A percentile compares a stretch with the other conserved stretches of the same genome.
Evolutionary conservation across 495 filamentous ascomycete genomes (phyloP).

Genomic region (Oleoguttula mirabilis): DNA sequence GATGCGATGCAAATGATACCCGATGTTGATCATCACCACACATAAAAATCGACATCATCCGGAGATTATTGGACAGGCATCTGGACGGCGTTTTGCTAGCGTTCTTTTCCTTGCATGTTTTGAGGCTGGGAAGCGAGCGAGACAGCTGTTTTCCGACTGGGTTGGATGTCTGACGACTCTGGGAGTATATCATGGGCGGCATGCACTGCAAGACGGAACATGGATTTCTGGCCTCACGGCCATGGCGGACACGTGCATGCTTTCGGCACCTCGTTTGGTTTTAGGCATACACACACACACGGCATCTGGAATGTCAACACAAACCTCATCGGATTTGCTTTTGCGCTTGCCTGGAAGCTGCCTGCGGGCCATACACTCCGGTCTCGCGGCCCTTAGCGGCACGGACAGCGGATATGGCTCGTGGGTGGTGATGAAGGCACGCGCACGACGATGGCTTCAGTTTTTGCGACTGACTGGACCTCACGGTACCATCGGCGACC

Average conservation of each 20-base stretch:
- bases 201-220: constrained; percentile 17
- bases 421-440: neutral
- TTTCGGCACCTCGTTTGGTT: too few species aligned
- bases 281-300: neutral
- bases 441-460: neutral
- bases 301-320: constrained; percentile 14
- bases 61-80: constrained; percentile 27
- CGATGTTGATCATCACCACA: constrained; percentile 21
- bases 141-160: constrained; percentile 20
- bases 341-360: constrained; percentile 10
- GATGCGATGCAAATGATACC: constrained; percentile 21
- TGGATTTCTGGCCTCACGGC: constrained; percentile 12
- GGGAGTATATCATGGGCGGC: constrained; percentile 16
- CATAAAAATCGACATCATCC: constrained; percentile 29
- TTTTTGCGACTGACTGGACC: neutral
- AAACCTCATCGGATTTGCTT: neutral
- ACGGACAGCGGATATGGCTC: constrained; percentile 21
- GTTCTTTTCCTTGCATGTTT: too few species aligned
- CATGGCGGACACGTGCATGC: too few species aligned
- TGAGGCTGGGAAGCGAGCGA: too few species aligned
- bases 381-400: constrained; percentile 8
- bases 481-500: neutral
- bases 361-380: constrained; percentile 17
- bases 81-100: constrained; percentile 40
- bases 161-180: constrained; percentile 11